phyloP scores from a whole-genome alignment of 805 yeast species.

The Cephaloascus fragrans region DNA sequence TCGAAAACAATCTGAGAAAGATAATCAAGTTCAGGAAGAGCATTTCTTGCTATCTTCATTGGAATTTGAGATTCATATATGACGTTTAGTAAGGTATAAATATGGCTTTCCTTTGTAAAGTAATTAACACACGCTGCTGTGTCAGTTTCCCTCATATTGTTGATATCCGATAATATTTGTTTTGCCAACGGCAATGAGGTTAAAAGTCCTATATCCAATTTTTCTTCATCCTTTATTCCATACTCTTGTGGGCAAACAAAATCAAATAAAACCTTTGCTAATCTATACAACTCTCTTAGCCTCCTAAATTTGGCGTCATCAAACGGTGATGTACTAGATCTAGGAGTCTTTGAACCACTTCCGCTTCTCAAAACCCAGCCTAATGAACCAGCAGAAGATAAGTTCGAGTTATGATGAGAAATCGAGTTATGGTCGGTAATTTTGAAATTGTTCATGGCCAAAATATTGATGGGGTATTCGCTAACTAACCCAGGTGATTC shows the following conservation, averaged over 20 bases:
- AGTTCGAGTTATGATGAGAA: constrained; percentile 7
- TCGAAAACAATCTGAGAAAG: constrained; percentile 92
- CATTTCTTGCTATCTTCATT: constrained; percentile 91
- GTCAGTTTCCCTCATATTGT: constrained; percentile 67
- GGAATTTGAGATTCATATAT: constrained; percentile 89
- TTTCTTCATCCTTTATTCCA: constrained; percentile 92
- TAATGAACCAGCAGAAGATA: constrained; percentile 49
- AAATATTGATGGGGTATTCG: constrained; percentile 62
- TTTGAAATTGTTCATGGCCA: constrained; percentile 70
- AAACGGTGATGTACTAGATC: constrained; percentile 37
- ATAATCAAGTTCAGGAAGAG: constrained; percentile 92
- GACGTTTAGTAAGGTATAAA: constrained; percentile 85
- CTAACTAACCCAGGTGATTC: constrained; percentile 50
- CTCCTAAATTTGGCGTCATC: constrained; percentile 74
- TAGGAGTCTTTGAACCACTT: constrained; percentile 12
- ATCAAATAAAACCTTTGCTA: constrained; percentile 90
- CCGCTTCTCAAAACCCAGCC: constrained; percentile 59
- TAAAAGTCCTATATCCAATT: constrained; percentile 87
- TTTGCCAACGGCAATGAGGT: constrained; percentile 91
- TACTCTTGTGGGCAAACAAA: constrained; percentile 98
- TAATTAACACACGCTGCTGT: constrained; percentile 81
- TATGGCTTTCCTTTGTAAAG: constrained; percentile 95
- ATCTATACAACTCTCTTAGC: constrained; percentile 77
- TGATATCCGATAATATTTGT: constrained; percentile 74
- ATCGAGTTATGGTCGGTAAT: constrained; percentile 31